Base-by-base conservation (phyloP, 1,139 yeast genomes). In the Chernovozyma sophiae-reginae region DNA sequence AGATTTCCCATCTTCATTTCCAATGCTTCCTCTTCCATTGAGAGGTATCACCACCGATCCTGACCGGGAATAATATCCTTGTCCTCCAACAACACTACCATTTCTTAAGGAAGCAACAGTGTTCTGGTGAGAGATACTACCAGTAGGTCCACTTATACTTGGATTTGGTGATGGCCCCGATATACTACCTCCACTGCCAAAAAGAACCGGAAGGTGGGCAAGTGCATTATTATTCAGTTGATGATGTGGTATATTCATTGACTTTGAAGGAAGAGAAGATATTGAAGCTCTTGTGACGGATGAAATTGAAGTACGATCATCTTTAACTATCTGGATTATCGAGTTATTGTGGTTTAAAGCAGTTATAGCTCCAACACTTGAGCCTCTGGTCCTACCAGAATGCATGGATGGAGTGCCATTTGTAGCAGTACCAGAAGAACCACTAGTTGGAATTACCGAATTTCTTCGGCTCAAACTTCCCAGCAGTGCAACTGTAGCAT, bases 161-260 rank as follows among this genome's bases (percentile, higher is more conserved):
- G 71, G 61, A 38, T 57, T 60, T 31, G 74, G 51, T 24, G 65
- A 58, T 1, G 74, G 72, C 0, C 74, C 74, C 41, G 69, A 60
- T 11, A 69, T 57, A 46, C 70, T 63, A 19, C 65, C 62, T 29
- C 38, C 39, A 6, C 67, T 57, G 6, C 76, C 76, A 45, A 68
- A 69, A 20, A 69, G 47, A 4, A 68, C 63, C 0, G 76, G 76
- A 38, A 70, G 55, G 45, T 70, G 76, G 1, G 74, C 74, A 47
- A 70, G 55, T 2, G 72, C 57, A 36, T 49, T 61, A 40, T 53
- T 61, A 36, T 56, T 60, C 55, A 61, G 63, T 40, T 68, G 74
- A 47, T 70, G 76, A 46, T 70, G 75, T 1, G 76, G 76, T 7
- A 70, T 70, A 44, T 69, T 65, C 76, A 70, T 70, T 17, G 69